A percentile compares a stretch with the other conserved stretches of the same genome.
These are phyloP conservation scores for Candida pseudofarinosa DNA, from an alignment of 805 yeast species.

Conservation along the genomic window DNA sequence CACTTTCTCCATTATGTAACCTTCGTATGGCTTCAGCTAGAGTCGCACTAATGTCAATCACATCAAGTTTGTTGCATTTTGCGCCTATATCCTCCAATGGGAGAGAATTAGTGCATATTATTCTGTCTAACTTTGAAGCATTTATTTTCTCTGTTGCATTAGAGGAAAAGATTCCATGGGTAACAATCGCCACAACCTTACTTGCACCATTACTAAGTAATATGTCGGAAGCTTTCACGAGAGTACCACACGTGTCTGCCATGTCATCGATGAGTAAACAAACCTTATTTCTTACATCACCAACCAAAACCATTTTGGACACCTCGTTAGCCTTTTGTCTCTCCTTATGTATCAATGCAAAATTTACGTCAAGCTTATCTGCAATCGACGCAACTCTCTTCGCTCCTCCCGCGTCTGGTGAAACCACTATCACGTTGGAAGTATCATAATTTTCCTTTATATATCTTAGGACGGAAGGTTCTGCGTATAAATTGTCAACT, in stretches of 20 bases:
- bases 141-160: constrained; percentile 70
- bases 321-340: constrained; percentile 82
- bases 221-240: constrained; percentile 78
- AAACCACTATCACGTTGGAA: constrained; percentile 66
- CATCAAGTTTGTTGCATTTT: constrained; percentile 58
- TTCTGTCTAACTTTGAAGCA: constrained; percentile 60
- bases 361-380: constrained; percentile 71
- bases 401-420: constrained; percentile 91
- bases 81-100: constrained; percentile 65
- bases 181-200: constrained; percentile 75
- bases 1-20: constrained; percentile 83
- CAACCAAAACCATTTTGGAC: constrained; percentile 79
- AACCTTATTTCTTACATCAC: constrained; percentile 72
- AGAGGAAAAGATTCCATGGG: constrained; percentile 77
- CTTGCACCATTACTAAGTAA: constrained; percentile 64
- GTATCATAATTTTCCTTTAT: constrained; percentile 58
- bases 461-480: constrained; percentile 74
- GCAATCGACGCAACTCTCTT: constrained; percentile 85
- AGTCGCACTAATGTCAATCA: constrained; percentile 68
- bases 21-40: constrained; percentile 81
- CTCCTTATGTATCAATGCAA: constrained; percentile 83
- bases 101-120: constrained; percentile 77
- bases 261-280: constrained; percentile 82
- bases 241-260: constrained; percentile 89
- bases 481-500: constrained; percentile 80